A percentile compares a stretch with the other conserved stretches of the same genome.
phyloP scores from a whole-genome alignment of 805 yeast species.

The Teunomyces aglyptinius region DNA sequence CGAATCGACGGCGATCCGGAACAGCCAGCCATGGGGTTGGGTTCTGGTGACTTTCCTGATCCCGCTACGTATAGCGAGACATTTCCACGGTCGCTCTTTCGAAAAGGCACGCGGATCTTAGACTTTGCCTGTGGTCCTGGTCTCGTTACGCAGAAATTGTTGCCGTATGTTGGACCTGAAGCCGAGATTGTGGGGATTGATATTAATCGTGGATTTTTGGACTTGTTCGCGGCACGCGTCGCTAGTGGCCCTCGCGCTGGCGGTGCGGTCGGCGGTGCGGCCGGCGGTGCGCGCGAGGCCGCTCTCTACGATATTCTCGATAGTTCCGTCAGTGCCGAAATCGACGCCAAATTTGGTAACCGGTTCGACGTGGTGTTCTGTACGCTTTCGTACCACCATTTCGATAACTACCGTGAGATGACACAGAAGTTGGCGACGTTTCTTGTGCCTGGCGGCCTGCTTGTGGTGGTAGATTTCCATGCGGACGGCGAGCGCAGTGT shows the following conservation, averaged over 20 bases:
- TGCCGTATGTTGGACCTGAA: slow-evolving; percentile 21
- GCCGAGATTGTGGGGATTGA: slow-evolving; percentile 36
- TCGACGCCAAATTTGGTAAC: slow-evolving; percentile 14
- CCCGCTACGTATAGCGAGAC: slow-evolving; percentile 5
- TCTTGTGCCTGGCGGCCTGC: slow-evolving; percentile 32
- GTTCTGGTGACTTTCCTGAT: slow-evolving; percentile 12
- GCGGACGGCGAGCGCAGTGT: slow-evolving; percentile 20
- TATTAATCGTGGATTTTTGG: slow-evolving; percentile 26
- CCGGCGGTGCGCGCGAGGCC: slow-evolving; percentile 8
- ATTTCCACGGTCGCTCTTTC: slow-evolving; percentile 15
- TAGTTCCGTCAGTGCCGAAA: slow-evolving; percentile 8
- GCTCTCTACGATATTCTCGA: slow-evolving; percentile 26
- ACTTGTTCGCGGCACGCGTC: slow-evolving; percentile 13
- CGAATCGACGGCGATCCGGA: slow-evolving; percentile 15
- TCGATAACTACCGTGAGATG: slow-evolving; percentile 28
- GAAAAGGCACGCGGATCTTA: slow-evolving; percentile 23
- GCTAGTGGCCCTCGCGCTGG: slow-evolving; percentile 7
- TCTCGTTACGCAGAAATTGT: slow-evolving; percentile 27
- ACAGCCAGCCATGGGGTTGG: slow-evolving; percentile 11
- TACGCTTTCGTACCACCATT: slow-evolving; percentile 41
- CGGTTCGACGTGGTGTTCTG: slow-evolving; percentile 34
- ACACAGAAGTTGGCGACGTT: slow-evolving; percentile 31
- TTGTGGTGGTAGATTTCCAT: slow-evolving; percentile 39
- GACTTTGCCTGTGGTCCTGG: slow-evolving; percentile 50
- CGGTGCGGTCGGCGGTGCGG: slow-evolving; percentile 7